Base-by-base conservation (phyloP, 2,329 filamentous ascomycete genomes). In the Leptoxyphium fumago region DNA sequence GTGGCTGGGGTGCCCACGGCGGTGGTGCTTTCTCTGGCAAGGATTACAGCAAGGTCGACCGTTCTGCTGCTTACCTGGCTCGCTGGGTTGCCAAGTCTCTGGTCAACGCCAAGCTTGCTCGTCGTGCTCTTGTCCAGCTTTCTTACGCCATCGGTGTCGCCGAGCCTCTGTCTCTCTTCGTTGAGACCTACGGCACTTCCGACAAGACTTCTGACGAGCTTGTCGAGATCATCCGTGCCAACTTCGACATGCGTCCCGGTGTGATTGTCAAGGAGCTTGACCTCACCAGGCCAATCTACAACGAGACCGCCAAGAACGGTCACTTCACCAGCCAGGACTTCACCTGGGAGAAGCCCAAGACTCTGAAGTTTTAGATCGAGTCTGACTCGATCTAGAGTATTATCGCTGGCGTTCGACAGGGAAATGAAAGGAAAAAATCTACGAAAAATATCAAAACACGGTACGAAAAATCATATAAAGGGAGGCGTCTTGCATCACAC, bases 41-140 rank as follows among this genome's bases (percentile, higher is more conserved):
- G 82, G 91, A 98, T 70, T 98, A 95, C 80, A 95, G 87, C 78
- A 98, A 98, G 80, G 91, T 98, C 70, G 91, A 98, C 67, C 85
- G 91, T 60, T 96, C 91, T 43, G 91, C 91, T 55, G 91, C 91
- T 62, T 98, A 98, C 74, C 80, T 96, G 57, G 88, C 78, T 57
- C 87, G 91, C 66, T 98, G 91, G 91, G 88, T 98, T 67, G 91
- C 91, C 72, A 98, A 98, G 79, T 98, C 91, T 38, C 78, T 98
- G 53, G 85, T 98, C 57, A 71, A 80, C 60, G 84, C 89, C 58
- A 82, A 83, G 60, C 82, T 98, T 50, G 84, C 84, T 60, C 88
- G 91, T 62, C 88, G 91, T 67, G 84, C 79, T 50, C 82, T 98
- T 44, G 91, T 98, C 58, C 91, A 98, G 78, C 83, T 98, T 57